Base-by-base conservation (phyloP, 2,329 filamentous ascomycete species). In the Myriangium duriaei region DNA sequence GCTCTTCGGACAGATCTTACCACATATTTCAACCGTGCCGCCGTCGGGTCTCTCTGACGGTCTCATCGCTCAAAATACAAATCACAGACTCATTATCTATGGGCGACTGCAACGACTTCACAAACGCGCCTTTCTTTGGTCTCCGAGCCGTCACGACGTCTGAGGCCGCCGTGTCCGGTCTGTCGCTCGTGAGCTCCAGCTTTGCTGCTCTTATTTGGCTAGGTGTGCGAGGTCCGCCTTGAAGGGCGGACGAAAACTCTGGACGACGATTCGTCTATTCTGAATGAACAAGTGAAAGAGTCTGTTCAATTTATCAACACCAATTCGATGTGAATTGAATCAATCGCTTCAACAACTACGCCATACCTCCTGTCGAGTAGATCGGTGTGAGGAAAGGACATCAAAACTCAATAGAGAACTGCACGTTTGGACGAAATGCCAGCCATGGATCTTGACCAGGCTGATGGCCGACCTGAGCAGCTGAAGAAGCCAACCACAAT, bases 221-320 rank as follows among this genome's bases (percentile, higher is more conserved):
- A 66, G 39, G 29, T 18, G 63, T 57, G 52, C 52, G 49, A 46
- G 56, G 65, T 68, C 66, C 66, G 63, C 64, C 64, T 61, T 69
- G 62, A 69, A 53, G 46, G 64, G 65, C 65, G 66, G 66, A 67
- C 65, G 64, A 64, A 67, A 67, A 61, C 51, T 49, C 51, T 45
- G 40, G 32, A 32, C 26, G 32, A 36, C 42, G 36, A 33, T 26
- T 33, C 30, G 36, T 39, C 30, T 30, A 14, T 7, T 34, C 21
- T 26, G 21, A 26, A n/a, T n/a, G 21, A 26, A 34, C 26, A 31
- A 29, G 11, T 32, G 6, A 4, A 13, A 30, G 12, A 47, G 47
- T 46, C 48, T 50, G 50, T 54, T 49, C 47, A 51, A 50, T 30
- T 26, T 38, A 34, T 30, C 35, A 37, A 31, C 40, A 45, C 16